Evolutionary conservation across 2,329 filamentous ascomycete species (phyloP), one percentile per base, ranked within the genome.

Genomic region (Domatiomyces globalis): DNA sequence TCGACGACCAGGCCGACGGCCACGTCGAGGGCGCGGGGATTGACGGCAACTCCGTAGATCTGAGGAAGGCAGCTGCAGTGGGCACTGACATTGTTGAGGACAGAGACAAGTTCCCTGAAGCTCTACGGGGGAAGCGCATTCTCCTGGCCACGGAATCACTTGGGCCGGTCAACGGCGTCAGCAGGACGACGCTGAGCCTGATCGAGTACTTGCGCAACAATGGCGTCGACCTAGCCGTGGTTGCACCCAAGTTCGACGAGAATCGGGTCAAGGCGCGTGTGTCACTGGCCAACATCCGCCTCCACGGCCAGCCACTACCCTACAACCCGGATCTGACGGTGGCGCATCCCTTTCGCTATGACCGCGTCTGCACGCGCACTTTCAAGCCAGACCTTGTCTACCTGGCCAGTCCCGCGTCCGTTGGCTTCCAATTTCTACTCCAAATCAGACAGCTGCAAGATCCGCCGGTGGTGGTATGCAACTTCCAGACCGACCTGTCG

Each of bases 131-230:
- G 8, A 81, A 79, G 64, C 76, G 75, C 55, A 73, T 85, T 54
- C 67, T 85, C 6, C 73, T 85, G 6, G 83, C 81, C 55, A 85
- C 81, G 12, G 83, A 85, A 63, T 85, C 81, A 0, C 81, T 84
- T 52, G 82, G 81, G 2, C 82, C 82, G 0, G 79, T 85, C 62
- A 85, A 85, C 61, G 82, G 83, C n/a, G 82, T 85, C 45, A 83
- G 79, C 60, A 74, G 81, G 54, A 85, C 82, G 4, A 85, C 83
- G 0, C 69, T 81, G 58, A 84, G 80, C 71, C 73, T 85, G 49
- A 78, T 85, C 50, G 77, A 80, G 62, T 82, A 85, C 57, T 69
- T 85, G 18, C 75, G 80, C 51, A 69, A 69, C n/a, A 69, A 85
- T 58, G 81, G 79, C 18, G 80, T 76, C 9, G 72, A 80, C 17